These are phyloP conservation scores for Phytophthora lateralis DNA, from an alignment of 352 stramenopile species.

Conservation along the genomic window DNA sequence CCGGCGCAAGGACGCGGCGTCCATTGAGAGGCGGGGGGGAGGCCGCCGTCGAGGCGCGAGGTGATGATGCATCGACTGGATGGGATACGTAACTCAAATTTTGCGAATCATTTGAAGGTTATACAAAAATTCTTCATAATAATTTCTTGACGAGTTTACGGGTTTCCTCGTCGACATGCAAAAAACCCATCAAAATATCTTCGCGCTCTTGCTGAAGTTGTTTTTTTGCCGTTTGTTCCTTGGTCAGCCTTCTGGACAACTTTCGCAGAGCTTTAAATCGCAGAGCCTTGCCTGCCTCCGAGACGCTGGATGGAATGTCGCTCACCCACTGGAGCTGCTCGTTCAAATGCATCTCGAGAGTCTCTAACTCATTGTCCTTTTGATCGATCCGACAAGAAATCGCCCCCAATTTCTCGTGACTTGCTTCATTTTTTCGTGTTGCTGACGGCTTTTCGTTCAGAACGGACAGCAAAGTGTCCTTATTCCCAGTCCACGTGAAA, in stretches of 20 bases:
- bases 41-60: neutral
- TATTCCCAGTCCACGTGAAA: constrained; percentile 10
- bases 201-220: constrained; percentile 14
- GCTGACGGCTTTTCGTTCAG: constrained; percentile 5
- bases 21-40: neutral
- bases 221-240: constrained; percentile 24
- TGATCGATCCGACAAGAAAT: constrained; percentile 26
- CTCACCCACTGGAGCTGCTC: constrained; percentile 27
- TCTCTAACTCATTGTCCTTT: constrained; percentile 16
- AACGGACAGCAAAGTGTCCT: constrained; percentile 11
- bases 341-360: constrained; percentile 20
- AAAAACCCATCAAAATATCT: constrained; percentile 5
- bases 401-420: constrained; percentile 9
- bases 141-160: constrained; percentile 12
- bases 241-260: constrained; percentile 16
- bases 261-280: constrained; percentile 17
- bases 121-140: neutral
- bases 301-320: constrained; percentile 4
- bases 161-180: constrained; percentile 12
- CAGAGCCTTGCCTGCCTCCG: constrained; percentile 8
- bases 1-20: neutral
- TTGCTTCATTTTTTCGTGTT: neutral
- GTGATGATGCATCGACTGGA: neutral
- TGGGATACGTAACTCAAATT: no score
- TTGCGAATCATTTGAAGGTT: no score